A percentile compares a stretch with the other conserved stretches of the same genome.
phyloP scores from a whole-genome alignment of 352 stramenopile species.

The Pythium coloratum region DNA sequence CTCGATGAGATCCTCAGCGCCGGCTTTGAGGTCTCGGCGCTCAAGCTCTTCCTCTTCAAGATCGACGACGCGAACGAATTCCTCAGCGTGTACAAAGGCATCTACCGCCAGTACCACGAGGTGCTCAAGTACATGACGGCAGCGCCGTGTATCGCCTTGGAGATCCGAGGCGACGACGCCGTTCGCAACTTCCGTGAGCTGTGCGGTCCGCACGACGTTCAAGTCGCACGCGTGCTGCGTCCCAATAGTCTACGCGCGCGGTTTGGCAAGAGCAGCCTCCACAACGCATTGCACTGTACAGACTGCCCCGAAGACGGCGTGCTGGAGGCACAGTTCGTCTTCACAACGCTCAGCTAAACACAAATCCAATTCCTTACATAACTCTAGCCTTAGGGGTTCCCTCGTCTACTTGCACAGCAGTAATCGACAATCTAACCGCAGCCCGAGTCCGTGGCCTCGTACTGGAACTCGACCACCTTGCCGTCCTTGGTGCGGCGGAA shows the following conservation, averaged over 20 bases:
- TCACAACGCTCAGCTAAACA: conserved; percentile 42
- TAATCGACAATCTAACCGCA: conserved; percentile 51
- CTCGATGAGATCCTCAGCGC: conserved; percentile 74
- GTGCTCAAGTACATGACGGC: conserved; percentile 92
- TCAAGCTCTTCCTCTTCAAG: conserved; percentile 84
- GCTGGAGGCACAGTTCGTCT: conserved; percentile 91
- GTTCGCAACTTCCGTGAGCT: conserved; percentile 80
- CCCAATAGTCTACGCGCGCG: conserved; percentile 82
- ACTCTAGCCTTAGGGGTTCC: neutral
- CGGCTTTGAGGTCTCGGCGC: conserved; percentile 89
- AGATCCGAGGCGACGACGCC: conserved; percentile 85
- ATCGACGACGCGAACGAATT: conserved; percentile 87
- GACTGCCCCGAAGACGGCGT: conserved; percentile 90
- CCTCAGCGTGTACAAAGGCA: conserved; percentile 86
- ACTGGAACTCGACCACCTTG: conserved; percentile 84
- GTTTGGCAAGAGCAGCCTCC: conserved; percentile 83
- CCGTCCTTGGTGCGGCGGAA: conserved; percentile 87
- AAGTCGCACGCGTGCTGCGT: conserved; percentile 87
- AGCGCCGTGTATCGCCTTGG: conserved; percentile 84
- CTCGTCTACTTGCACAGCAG: neutral
- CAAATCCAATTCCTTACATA: conserved; percentile 16
- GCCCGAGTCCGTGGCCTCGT: conserved; percentile 81
- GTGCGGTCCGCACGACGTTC: conserved; percentile 87
- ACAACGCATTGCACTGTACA: conserved; percentile 93
- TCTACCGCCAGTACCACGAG: conserved; percentile 77